phyloP scores from a whole-genome alignment of 257 asterid species.

The Solanum peruvianum region DNA sequence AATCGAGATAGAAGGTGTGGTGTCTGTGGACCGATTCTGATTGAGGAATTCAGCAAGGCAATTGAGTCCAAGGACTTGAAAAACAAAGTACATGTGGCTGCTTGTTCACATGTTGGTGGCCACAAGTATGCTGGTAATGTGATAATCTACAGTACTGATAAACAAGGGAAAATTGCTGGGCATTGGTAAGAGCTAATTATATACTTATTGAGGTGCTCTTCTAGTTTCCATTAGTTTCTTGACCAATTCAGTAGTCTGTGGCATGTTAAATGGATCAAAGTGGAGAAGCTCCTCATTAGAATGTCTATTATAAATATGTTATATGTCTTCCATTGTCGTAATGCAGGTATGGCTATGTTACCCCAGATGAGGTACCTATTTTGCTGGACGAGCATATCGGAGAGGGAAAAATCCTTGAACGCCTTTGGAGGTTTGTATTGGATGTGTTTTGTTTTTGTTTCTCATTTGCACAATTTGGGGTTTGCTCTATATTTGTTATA shows the following conservation, averaged over 20 bases:
- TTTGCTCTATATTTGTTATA: neutral
- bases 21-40: conserved; percentile 90
- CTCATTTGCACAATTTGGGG: neutral
- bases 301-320: neutral
- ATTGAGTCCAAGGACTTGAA: conserved; percentile 46
- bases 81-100: conserved; percentile 48
- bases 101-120: conserved; percentile 96
- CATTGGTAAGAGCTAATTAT: conserved; percentile 51
- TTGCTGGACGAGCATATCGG: conserved; percentile 73
- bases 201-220: neutral
- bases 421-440: conserved; percentile 85
- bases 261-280: neutral
- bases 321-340: neutral
- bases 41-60: conserved; percentile 63
- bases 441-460: neutral
- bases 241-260: neutral
- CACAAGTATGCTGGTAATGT: conserved; percentile 97
- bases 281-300: neutral
- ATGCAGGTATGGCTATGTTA: conserved; percentile 92
- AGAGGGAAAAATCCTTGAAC: conserved; percentile 60
- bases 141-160: conserved; percentile 51
- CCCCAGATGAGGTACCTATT: conserved; percentile 74
- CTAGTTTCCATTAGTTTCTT: neutral
- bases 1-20: conserved; percentile 85
- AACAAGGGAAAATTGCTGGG: conserved; percentile 61